Percentiles rank a stretch among this genome's conserved stretches.
These are phyloP conservation scores for Periconia macrospinosa DNA, from an alignment of 2,329 filamentous ascomycete genomes.

Conservation along the genomic window DNA sequence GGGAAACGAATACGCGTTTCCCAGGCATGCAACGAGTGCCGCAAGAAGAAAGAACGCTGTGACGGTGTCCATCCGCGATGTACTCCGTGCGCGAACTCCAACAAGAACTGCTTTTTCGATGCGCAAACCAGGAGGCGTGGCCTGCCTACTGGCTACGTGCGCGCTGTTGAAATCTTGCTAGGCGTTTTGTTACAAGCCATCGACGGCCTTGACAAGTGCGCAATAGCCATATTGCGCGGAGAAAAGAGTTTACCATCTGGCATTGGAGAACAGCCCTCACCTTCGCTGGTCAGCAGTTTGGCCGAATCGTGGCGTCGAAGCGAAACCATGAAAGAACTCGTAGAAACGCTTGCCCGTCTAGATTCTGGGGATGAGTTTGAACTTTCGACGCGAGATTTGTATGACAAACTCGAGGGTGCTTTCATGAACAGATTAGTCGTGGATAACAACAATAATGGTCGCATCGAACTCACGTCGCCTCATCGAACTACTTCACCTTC, in stretches of 20 bases:
- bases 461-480: background rate
- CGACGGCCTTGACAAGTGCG: background rate
- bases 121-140: conserved; percentile 75
- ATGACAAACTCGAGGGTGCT: background rate
- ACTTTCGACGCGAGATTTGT: background rate
- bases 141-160: conserved; percentile 60
- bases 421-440: background rate
- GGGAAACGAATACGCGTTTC: conserved; percentile 65
- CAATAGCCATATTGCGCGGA: background rate
- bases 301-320: background rate
- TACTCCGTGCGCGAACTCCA: conserved; percentile 66
- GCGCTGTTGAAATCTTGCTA: background rate
- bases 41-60: conserved; percentile 70
- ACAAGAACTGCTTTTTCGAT: conserved; percentile 70
- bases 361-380: background rate
- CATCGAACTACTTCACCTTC: background rate
- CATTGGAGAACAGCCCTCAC: background rate
- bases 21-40: conserved; percentile 69
- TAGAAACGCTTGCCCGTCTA: background rate
- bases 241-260: background rate
- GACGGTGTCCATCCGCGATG: conserved; percentile 70
- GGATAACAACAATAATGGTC: background rate
- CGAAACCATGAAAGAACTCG: background rate
- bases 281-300: background rate
- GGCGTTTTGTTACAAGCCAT: background rate